Evolutionary conservation across 768 basidiomycete species (phyloP), one percentile per base, ranked within the genome.

Genomic region (Kwoniella europaea): DNA sequence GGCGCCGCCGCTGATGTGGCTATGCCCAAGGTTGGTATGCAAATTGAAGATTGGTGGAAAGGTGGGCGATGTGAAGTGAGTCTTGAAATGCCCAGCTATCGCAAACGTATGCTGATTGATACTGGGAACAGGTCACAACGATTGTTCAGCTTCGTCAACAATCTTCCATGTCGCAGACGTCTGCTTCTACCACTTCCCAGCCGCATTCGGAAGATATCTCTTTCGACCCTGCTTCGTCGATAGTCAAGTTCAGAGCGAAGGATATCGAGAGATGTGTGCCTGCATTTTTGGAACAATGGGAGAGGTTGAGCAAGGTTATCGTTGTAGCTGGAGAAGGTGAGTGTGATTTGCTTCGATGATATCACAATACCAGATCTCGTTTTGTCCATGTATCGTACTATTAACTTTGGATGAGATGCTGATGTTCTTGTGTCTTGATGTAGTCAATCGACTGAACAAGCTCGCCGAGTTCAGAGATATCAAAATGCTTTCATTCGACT

Each of bases 211-310:
- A 92, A 77, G 87, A 91, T 55, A 94, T 96, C 71, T 91, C 93
- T 50, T 95, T 95, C 76, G 93, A 97, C 78, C 91, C 92, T 10
- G 88, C 87, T 27, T 91, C 93, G 73, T 94, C 93, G 15, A 88
- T 97, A 15, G 92, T 96, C 7, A 93, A 91, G 0, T 95, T 97
- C 82, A 84, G 92, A 44, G 92, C 92, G 1, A 91, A 92, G 74
- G 88, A 94, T 77, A 91, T 95, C 73, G 89, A 93, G 74, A 90
- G 89, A 9, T 95, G 93, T 77, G 92, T 97, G 20, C 91, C 91
- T 69, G 91, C 93, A 75, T 94, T 97, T 81, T 84, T 92, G 74
- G 92, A 94, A 78, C 93, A 94, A 82, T 96, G 94, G 93, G 92
- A 92, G 52, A 86, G 91, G 56, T 91, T 96, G 41, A 92, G 92